Evolutionary conservation across 179 eudicot species (phyloP).

Genomic region (Amaranthus tricolor): DNA sequence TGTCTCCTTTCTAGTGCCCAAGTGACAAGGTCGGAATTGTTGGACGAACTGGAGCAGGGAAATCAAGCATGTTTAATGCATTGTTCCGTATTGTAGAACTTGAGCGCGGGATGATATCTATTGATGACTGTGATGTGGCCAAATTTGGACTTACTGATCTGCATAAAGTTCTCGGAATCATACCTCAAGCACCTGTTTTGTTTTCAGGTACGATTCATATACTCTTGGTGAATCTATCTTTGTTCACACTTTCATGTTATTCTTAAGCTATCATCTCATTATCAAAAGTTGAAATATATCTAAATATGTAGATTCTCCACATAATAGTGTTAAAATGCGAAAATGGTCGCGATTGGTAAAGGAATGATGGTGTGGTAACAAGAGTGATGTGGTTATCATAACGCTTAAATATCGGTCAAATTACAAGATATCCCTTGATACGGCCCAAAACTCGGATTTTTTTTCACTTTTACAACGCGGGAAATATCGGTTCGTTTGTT

Average conservation of each 20-base stretch:
- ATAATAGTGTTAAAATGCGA: neutral
- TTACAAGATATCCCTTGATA: too few species aligned
- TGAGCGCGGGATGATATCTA: slow-evolving; percentile 73
- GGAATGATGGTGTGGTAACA: too few species aligned
- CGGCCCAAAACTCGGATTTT: too few species aligned
- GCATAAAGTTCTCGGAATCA: slow-evolving; percentile 77
- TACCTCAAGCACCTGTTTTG: slow-evolving; percentile 91
- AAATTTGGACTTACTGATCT: slow-evolving; percentile 76
- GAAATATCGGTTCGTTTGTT: too few species aligned
- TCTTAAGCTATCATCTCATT: neutral
- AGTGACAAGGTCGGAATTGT: slow-evolving; percentile 88
- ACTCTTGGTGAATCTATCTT: slow-evolving; percentile 22
- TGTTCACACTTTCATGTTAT: neutral
- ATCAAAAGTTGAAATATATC: neutral
- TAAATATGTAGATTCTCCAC: neutral
- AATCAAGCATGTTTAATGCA: slow-evolving; percentile 93
- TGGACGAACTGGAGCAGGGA: slow-evolving; percentile 94
- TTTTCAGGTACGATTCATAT: slow-evolving; percentile 74
- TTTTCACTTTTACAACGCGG: too few species aligned
- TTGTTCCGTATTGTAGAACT: slow-evolving; percentile 84
- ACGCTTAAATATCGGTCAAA: too few species aligned
- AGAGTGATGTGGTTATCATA: too few species aligned
- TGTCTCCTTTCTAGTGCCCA: slow-evolving; percentile 60
- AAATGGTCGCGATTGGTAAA: too few species aligned
- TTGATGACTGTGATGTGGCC: slow-evolving; percentile 69